Evolutionary conservation across 1,139 yeast species (phyloP).

Genomic region (Candida tunisiensis): DNA sequence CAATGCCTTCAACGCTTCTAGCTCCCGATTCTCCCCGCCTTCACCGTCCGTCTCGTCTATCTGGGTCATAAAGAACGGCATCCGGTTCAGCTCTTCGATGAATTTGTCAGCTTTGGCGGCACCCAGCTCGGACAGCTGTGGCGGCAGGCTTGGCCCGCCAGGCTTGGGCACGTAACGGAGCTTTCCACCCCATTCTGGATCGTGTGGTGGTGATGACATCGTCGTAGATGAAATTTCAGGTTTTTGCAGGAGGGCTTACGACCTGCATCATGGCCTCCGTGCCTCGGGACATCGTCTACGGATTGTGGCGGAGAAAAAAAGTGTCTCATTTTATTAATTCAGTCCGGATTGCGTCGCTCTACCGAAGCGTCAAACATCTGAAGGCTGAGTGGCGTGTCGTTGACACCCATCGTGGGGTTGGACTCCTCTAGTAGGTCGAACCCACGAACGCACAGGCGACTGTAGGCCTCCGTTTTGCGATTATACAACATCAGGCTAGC

Average conservation of each 20-base stretch:
- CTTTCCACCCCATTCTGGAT: no score
- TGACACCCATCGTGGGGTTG: constrained; percentile 29
- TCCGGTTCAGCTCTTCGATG: constrained; percentile 57
- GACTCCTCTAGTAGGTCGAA: constrained; percentile 63
- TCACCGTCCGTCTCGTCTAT: constrained; percentile 65
- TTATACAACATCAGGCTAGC: constrained; percentile 20
- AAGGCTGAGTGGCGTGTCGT: constrained; percentile 55
- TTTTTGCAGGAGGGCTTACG: no score
- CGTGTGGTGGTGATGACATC: no score
- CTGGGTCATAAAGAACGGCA: constrained; percentile 92
- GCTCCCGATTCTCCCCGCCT: constrained; percentile 53
- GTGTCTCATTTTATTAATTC: no score
- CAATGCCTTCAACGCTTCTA: constrained; percentile 81
- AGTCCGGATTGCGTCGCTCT: constrained; percentile 18
- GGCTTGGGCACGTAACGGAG: constrained; percentile 51
- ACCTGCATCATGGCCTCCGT: no score
- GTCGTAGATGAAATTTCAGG: no score
- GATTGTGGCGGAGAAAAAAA: no score
- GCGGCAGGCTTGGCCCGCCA: constrained; percentile 72
- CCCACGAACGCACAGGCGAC: constrained; percentile 24
- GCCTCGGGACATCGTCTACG: no score
- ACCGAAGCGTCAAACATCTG: constrained; percentile 61
- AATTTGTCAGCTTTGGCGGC: constrained; percentile 50
- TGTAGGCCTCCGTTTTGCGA: constrained; percentile 15
- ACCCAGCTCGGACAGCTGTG: constrained; percentile 55